Evolutionary conservation across 2,329 filamentous ascomycete species (phyloP).

Genomic region (Neofusicoccum parvum): DNA sequence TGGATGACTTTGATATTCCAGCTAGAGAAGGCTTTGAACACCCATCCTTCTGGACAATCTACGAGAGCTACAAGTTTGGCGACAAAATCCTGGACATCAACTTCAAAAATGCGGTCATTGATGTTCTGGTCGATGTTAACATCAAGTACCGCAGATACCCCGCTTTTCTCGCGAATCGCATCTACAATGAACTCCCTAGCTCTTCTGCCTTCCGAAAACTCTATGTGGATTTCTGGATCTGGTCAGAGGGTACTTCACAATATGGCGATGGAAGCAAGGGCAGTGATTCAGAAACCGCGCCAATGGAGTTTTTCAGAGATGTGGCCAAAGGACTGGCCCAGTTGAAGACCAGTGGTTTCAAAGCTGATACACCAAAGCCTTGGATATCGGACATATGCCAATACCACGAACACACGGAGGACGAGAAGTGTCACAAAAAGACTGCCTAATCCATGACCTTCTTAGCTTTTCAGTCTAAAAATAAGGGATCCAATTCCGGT

Average conservation of each 20-base stretch:
- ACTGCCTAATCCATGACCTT: too few species aligned
- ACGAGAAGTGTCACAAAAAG: background rate
- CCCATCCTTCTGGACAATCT: too few species aligned
- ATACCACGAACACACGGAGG: background rate
- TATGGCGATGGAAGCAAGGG: too few species aligned
- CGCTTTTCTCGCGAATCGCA: background rate
- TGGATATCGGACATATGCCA: background rate
- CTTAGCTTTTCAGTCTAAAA: too few species aligned
- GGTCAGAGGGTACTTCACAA: too few species aligned
- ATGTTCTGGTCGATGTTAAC: constrained; percentile 16
- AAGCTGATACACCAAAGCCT: background rate
- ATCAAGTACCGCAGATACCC: background rate
- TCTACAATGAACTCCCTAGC: background rate
- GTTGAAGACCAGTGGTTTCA: too few species aligned
- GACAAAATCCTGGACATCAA: constrained; percentile 21
- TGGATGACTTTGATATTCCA: background rate
- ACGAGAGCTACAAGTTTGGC: constrained; percentile 23
- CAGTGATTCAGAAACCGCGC: background rate
- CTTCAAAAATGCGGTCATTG: constrained; percentile 24
- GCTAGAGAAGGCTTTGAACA: background rate
- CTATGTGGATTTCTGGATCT: background rate
- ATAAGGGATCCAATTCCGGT: too few species aligned
- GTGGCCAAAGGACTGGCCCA: background rate
- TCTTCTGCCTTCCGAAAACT: background rate
- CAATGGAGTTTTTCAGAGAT: background rate